Evolutionary conservation across 2,329 filamentous ascomycete species (phyloP).

Genomic region (Colletotrichum paranaense): DNA sequence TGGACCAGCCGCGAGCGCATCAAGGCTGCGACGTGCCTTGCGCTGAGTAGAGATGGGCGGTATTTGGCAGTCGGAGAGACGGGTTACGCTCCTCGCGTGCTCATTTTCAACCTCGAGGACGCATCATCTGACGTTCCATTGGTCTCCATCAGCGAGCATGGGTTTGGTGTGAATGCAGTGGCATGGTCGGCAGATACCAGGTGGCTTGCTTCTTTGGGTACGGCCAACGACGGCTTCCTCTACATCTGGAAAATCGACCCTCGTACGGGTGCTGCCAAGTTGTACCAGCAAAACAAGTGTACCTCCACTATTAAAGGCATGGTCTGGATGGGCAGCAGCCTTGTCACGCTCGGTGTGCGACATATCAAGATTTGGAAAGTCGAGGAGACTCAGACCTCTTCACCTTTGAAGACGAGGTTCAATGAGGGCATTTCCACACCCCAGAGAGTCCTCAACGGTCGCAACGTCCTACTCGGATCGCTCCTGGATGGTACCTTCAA

Average conservation of each 20-base stretch:
- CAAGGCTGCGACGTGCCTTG: conserved; percentile 92
- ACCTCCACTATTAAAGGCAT: conserved; percentile 88
- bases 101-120: conserved; percentile 89
- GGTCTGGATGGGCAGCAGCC: conserved; percentile 86
- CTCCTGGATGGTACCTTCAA: conserved; percentile 88
- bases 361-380: conserved; percentile 95
- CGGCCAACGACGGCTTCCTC: conserved; percentile 91
- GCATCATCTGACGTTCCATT: conserved; percentile 83
- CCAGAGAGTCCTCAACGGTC: conserved; percentile 82
- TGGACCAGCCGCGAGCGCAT: conserved; percentile 93
- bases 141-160: conserved; percentile 88
- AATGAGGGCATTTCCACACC: conserved; percentile 38
- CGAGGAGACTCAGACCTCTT: conserved; percentile 71
- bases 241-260: conserved; percentile 90
- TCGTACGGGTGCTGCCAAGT: conserved; percentile 81
- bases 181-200: conserved; percentile 90
- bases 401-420: conserved; percentile 73
- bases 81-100: conserved; percentile 89
- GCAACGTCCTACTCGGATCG: conserved; percentile 86
- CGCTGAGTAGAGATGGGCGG: conserved; percentile 86
- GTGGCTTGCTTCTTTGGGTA: conserved; percentile 88
- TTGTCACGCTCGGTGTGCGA: conserved; percentile 89
- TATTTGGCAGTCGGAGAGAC: conserved; percentile 95
- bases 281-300: conserved; percentile 91
- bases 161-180: conserved; percentile 87